Base-by-base conservation (phyloP, 2,329 filamentous ascomycete genomes). In the Phialophora expanda region DNA sequence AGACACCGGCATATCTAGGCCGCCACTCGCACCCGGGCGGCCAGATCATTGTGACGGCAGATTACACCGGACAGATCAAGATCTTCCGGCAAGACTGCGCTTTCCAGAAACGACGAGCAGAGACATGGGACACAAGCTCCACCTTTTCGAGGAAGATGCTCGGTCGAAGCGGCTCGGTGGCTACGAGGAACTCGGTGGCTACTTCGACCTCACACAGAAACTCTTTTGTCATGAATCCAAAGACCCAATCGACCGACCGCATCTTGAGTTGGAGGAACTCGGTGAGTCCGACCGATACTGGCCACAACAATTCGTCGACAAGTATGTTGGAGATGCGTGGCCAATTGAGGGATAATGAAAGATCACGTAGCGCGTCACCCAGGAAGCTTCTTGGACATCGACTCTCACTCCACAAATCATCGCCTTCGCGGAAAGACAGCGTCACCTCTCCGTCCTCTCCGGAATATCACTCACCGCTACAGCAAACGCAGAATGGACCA, bases 11-110 rank as follows among this genome's bases (percentile, higher is more conserved):
- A 0, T 97, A 96, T 73, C 78, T 93, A 41, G 85, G 91, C 11
- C 88, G 93, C 17, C 90, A 89, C 6, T 85, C 85, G 17, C 95
- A 99, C 75, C 80, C 83, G 14, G 88, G 89, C 66, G 95, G 95
- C 28, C 92, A 97, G 73, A 97, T 99, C 68, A 89, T 99, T 63
- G 87, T 98, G 57, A 96, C 94, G 0, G 91, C 93, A 1, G 94
- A 97, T 76, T 92, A 92, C 73, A 88, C 87, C 0, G 95, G 95
- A 41, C 86, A 88, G 28, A 95, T 99, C 79, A 97, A 97, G 76
- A 90, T 98, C 0, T 97, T 97, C 75, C 87, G 95, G 22, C 94
- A 98, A 77, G 95, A 99, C 75, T 97, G 94, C 75, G 95, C 94
- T 0, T 92, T 86, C 72, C 78, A 84, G 56, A 97, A 96, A 78